These are phyloP conservation scores for Chrysosphaeria jannelii DNA, from an alignment of 2,329 filamentous ascomycete species.

Conservation along the genomic window DNA sequence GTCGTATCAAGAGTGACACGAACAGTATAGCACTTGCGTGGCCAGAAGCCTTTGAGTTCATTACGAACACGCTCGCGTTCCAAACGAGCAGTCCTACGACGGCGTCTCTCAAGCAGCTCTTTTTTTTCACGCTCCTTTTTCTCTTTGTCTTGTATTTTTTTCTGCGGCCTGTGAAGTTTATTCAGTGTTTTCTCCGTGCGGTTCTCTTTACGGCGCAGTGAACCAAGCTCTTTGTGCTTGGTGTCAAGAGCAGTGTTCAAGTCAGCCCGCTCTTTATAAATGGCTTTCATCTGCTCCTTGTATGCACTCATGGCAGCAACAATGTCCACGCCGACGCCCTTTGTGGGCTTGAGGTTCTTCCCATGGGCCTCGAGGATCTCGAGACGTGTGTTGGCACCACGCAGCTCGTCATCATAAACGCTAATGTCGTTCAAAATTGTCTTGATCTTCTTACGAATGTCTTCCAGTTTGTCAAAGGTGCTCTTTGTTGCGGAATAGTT, in stretches of 20 bases:
- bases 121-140: constrained; percentile 4
- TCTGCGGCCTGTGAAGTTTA: constrained; percentile 2
- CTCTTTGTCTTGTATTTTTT: constrained; percentile 6
- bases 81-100: constrained; percentile 10
- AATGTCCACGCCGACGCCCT: constrained; percentile 8
- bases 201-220: constrained; percentile 6
- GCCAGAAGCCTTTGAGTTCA: constrained; percentile 18
- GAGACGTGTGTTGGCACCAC: constrained; percentile 11
- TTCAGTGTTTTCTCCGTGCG: not conserved
- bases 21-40: constrained; percentile 16
- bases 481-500: constrained; percentile 3
- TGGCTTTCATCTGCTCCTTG: constrained; percentile 11
- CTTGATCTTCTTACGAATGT: constrained; percentile 8
- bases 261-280: constrained; percentile 12
- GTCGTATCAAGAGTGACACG: constrained; percentile 20
- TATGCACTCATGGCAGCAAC: constrained; percentile 10
- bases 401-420: constrained; percentile 7
- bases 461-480: constrained; percentile 7
- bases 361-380: constrained; percentile 13
- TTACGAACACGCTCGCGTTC: constrained; percentile 11
- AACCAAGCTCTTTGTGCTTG: constrained; percentile 8
- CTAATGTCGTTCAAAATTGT: constrained; percentile 8
- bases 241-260: constrained; percentile 9
- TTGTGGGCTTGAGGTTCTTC: not conserved
- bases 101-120: constrained; percentile 7